Evolutionary conservation across 116 monocot genomes (phyloP).

Genomic region (Iris pallida): DNA sequence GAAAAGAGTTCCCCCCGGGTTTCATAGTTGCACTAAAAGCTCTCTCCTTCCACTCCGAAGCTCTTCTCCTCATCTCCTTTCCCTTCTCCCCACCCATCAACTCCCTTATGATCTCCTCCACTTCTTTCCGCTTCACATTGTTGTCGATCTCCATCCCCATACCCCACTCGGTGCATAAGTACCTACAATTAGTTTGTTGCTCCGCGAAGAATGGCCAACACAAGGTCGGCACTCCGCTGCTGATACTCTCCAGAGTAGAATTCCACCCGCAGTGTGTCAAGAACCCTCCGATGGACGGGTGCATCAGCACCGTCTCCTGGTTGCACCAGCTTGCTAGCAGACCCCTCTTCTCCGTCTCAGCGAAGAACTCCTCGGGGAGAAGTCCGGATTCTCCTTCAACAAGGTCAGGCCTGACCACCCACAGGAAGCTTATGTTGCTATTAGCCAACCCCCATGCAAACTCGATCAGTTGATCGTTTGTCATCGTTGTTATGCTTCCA

Average conservation of each 20-base stretch:
- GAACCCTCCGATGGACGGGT: background rate
- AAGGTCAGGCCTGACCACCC: background rate
- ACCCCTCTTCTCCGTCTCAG: background rate
- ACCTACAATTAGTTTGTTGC: slow-evolving; percentile 19
- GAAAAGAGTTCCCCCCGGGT: background rate
- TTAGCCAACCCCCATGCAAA: background rate
- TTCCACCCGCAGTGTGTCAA: slow-evolving; percentile 38
- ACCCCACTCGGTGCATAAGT: background rate
- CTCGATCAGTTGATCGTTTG: background rate
- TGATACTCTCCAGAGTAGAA: slow-evolving; percentile 56
- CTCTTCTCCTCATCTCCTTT: background rate
- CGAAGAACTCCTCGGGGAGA: background rate
- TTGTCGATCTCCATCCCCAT: background rate
- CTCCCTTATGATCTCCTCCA: background rate
- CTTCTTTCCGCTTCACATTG: background rate
- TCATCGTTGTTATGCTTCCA: slow-evolving; percentile 22
- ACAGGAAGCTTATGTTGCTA: slow-evolving; percentile 13
- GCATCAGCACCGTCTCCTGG: background rate
- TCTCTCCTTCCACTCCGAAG: background rate
- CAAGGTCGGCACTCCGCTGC: slow-evolving; percentile 23
- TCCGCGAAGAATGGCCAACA: slow-evolving; percentile 24
- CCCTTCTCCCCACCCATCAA: background rate
- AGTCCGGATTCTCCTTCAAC: background rate
- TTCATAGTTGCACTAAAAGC: background rate
- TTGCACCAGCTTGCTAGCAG: background rate